Evolutionary conservation across 176 grass and related monocot species (phyloP).

Genomic region (Panicum miliaceum): DNA sequence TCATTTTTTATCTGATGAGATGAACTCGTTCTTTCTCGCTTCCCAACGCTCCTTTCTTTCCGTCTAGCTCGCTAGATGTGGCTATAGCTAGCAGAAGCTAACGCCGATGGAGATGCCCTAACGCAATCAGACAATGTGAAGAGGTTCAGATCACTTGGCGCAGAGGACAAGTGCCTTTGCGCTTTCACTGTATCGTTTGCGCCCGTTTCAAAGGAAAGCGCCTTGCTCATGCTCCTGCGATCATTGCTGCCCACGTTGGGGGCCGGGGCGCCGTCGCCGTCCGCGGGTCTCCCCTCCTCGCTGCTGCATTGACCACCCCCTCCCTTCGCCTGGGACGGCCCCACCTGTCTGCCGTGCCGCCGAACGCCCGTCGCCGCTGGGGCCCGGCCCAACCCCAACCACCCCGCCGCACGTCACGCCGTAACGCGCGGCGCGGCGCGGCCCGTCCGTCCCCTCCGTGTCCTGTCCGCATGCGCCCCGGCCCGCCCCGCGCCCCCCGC

Average conservation of each 20-base stretch:
- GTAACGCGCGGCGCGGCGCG: constrained; percentile 26
- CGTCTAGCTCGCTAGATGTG: neutral
- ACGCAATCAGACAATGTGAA: neutral
- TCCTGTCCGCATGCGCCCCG: constrained; percentile 25
- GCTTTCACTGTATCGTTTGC: neutral
- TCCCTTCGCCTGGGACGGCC: neutral
- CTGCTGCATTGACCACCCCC: constrained; percentile 6
- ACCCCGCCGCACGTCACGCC: constrained; percentile 38
- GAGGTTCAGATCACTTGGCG: neutral
- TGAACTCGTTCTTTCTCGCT: neutral
- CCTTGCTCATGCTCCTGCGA: neutral
- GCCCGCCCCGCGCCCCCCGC: neutral
- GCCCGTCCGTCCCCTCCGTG: neutral
- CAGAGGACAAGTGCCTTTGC: neutral
- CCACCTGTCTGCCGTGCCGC: constrained; percentile 22
- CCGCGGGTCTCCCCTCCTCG: neutral
- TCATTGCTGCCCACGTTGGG: neutral
- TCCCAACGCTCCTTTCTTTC: neutral
- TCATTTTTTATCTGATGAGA: neutral
- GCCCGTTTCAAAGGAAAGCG: neutral
- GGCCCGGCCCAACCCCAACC: neutral
- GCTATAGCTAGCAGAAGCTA: neutral
- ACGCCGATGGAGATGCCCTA: neutral
- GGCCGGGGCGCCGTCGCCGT: neutral
- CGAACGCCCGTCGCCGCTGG: constrained; percentile 5